Evolutionary conservation across 1,284 basidiomycete species (phyloP).

Genomic region (Irpex rosettiformis): DNA sequence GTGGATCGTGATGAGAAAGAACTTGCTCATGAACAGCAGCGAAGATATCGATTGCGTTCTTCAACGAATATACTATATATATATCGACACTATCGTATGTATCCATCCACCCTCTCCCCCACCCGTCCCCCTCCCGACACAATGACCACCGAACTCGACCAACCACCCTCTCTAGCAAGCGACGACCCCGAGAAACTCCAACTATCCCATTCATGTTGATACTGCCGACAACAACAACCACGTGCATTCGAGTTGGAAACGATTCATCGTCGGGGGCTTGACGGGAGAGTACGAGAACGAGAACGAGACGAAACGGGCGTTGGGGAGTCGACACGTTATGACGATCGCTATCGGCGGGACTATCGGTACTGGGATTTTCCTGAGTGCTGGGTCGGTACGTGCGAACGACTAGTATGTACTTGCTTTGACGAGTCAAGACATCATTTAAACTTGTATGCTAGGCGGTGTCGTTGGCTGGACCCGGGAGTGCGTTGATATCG

Average conservation of each 20-base stretch:
- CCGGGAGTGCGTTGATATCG: conserved; percentile 46
- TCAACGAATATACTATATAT: no score
- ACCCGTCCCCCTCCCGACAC: no score
- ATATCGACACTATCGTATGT: no score
- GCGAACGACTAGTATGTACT: not conserved
- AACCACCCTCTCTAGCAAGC: no score
- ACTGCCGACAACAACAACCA: not conserved
- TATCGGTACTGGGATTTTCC: conserved; percentile 52
- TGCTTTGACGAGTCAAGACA: not conserved
- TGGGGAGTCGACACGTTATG: conserved; percentile 38
- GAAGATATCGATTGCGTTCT: no score
- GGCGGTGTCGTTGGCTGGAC: conserved; percentile 37
- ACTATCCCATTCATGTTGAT: no score
- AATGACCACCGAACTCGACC: no score
- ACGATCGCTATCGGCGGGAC: conserved; percentile 48
- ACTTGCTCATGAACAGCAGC: no score
- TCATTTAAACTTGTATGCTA: not conserved
- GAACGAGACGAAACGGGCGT: conserved; percentile 31
- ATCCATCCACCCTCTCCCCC: no score
- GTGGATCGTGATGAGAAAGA: no score
- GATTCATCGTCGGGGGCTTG: not conserved
- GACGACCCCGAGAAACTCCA: no score
- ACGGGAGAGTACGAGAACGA: not conserved
- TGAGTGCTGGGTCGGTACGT: conserved; percentile 46
- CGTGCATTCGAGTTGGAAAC: not conserved